phyloP scores from a whole-genome alignment of 2,329 filamentous ascomycete genomes.

The Xylariaceae sp. region DNA sequence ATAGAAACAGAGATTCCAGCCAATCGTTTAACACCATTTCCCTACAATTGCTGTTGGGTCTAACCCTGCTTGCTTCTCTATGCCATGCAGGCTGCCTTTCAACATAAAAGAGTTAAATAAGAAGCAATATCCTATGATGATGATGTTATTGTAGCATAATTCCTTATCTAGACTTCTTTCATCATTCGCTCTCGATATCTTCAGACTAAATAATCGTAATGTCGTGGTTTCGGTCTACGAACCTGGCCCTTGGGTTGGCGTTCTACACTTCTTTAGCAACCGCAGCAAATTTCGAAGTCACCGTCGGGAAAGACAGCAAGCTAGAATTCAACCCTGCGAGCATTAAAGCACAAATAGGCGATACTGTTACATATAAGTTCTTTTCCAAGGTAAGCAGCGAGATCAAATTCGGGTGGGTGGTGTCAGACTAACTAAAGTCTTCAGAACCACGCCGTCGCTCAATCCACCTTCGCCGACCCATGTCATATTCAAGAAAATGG shows the following conservation, averaged over 20 bases:
- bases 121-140: conserved; percentile 6
- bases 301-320: conserved; percentile 45
- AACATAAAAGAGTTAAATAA: conserved; percentile 17
- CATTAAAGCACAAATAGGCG: conserved; percentile 43
- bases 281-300: conserved; percentile 43
- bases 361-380: conserved; percentile 50
- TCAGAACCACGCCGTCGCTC: conserved; percentile 49
- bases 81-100: neutral
- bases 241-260: conserved; percentile 35
- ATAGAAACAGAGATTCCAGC: conserved; percentile 13
- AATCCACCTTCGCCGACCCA: conserved; percentile 48
- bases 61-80: neutral
- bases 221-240: conserved; percentile 31
- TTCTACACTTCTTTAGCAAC: conserved; percentile 34
- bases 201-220: conserved; percentile 26
- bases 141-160: conserved; percentile 1
- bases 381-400: conserved; percentile 42
- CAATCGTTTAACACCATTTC: conserved; percentile 8
- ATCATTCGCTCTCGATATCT: conserved; percentile 1
- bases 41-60: conserved; percentile 1
- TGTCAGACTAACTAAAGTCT: conserved; percentile 3
- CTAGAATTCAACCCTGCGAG: conserved; percentile 47
- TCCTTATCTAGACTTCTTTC: conserved; percentile 7
- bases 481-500: conserved; percentile 45
- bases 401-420: neutral